Base-by-base conservation (phyloP, 78 protist species). In the Chrysochromulina parva region DNA sequence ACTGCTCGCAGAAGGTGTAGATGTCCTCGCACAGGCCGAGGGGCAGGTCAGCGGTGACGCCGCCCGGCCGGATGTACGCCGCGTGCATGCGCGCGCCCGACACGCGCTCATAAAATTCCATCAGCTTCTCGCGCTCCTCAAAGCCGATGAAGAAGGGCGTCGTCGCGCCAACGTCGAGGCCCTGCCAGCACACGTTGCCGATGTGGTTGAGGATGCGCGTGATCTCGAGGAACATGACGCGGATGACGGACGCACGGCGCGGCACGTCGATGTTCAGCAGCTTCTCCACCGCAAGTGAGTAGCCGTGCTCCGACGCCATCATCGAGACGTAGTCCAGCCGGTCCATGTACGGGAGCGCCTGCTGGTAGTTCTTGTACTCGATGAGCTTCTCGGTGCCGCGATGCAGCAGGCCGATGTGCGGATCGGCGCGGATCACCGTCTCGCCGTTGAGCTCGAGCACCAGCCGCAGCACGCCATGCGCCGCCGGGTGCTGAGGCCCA, bases 401-500 rank as follows among this genome's bases (percentile, higher is more conserved):
- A 80, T 93, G 95, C 90, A 93, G 74, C 47, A 93, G 90, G 4
- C 95, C 95, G 10, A 93, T 62, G 84, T 93, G 95, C 52, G 95
- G 95, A 28, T 93, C 95, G 4, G 92, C 91, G 26, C 89, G 89
- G 14, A 0, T 20, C 2, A 92, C 88, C 19, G 5, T 0, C 90
- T 93, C 95, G 47, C 95, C 95, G 2, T 90, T 59, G 38, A 93
- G 81, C 92, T 90, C 95, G 28, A 93, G 86, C 14, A 93, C 89
- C 47, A 93, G 91, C 17, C 95, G 95, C 84, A 93, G 88, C 93
- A 93, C 95, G 47, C 95, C 95, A 92, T 93, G 95, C 9, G 95
- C 95, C 22, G 95, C 93, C 9, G 95, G 95, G 52, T 93, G 95
- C 92, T 93, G 95, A 1, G 95, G 95, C 19, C 95, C 95, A 52